A percentile compares a stretch with the other conserved stretches of the same genome.
phyloP scores from a whole-genome alignment of 2,329 filamentous ascomycete species.

The Fusarium zealandicum region DNA sequence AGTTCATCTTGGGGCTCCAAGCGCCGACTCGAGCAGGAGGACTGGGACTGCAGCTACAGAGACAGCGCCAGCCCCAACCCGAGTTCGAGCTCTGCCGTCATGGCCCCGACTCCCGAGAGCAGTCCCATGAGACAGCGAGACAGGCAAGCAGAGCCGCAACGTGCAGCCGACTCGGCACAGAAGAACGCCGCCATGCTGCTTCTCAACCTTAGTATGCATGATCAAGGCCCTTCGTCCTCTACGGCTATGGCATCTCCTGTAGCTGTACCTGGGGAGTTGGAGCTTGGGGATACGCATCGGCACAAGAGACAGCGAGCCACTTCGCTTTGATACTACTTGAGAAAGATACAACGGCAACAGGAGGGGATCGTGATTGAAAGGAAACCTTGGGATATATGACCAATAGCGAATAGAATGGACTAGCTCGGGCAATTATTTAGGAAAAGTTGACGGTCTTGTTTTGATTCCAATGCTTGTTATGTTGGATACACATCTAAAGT shows the following conservation, averaged over 20 bases:
- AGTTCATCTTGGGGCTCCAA: constrained; percentile 31
- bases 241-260: neutral
- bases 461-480: neutral
- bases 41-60: constrained; percentile 27
- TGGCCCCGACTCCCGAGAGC: constrained; percentile 28
- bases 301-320: constrained; percentile 35
- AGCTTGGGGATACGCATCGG: constrained; percentile 22
- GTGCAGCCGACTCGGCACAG: constrained; percentile 19
- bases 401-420: constrained; percentile 32
- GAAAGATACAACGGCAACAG: neutral
- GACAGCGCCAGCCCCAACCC: constrained; percentile 33
- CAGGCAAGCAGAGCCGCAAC: neutral
- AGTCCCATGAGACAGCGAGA: constrained; percentile 22
- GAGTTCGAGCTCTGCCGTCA: constrained; percentile 16
- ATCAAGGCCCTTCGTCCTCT: constrained; percentile 6
- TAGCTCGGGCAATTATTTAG: constrained; percentile 13
- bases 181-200: constrained; percentile 38
- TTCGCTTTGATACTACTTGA: constrained; percentile 17
- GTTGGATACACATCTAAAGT: neutral
- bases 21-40: constrained; percentile 35
- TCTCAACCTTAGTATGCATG: constrained; percentile 29
- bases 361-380: neutral
- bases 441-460: constrained; percentile 1
- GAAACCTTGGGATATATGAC: constrained; percentile 21
- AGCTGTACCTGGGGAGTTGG: neutral